These are phyloP conservation scores for Aspergillus vadensis DNA, from an alignment of 2,329 filamentous ascomycete species.

Conservation along the genomic window DNA sequence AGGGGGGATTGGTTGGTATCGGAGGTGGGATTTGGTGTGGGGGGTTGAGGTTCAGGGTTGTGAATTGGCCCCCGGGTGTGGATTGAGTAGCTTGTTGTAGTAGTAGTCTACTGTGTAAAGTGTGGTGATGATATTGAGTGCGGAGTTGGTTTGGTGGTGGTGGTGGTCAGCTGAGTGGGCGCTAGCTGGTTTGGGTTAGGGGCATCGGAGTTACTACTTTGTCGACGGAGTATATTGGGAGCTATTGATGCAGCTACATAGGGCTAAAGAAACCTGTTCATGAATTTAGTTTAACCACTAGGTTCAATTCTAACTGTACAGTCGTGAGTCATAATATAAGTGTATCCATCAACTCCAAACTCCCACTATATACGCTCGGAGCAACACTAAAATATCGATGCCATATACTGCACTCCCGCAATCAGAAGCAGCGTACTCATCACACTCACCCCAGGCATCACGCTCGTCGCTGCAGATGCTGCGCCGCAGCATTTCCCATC, in stretches of 20 bases:
- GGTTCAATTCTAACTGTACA: not conserved
- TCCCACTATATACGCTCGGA: constrained; percentile 16
- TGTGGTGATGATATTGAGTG: not conserved
- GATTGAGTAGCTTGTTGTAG: not conserved
- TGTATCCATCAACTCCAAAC: not conserved
- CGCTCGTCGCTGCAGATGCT: constrained; percentile 28
- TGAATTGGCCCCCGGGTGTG: not conserved
- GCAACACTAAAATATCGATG: constrained; percentile 25
- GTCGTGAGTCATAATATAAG: constrained; percentile 3
- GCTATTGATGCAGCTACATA: too few relatives aligned
- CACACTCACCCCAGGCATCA: constrained; percentile 22
- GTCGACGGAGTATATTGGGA: not conserved
- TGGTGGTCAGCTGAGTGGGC: not conserved
- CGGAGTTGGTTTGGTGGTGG: not conserved
- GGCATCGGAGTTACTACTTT: not conserved
- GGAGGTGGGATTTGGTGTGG: too few relatives aligned
- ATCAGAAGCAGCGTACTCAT: constrained; percentile 26
- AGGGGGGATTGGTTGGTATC: constrained; percentile 6
- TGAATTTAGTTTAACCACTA: too few relatives aligned
- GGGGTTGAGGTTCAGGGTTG: too few relatives aligned
- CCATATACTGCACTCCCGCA: constrained; percentile 27
- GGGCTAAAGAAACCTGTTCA: too few relatives aligned
- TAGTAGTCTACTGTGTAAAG: not conserved
- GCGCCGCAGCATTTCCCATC: constrained; percentile 45
- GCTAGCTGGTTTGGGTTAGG: constrained; percentile 8